Evolutionary conservation across 768 basidiomycete species (phyloP), one percentile per base, ranked within the genome.

Genomic region (Aureoboletus auriporus): DNA sequence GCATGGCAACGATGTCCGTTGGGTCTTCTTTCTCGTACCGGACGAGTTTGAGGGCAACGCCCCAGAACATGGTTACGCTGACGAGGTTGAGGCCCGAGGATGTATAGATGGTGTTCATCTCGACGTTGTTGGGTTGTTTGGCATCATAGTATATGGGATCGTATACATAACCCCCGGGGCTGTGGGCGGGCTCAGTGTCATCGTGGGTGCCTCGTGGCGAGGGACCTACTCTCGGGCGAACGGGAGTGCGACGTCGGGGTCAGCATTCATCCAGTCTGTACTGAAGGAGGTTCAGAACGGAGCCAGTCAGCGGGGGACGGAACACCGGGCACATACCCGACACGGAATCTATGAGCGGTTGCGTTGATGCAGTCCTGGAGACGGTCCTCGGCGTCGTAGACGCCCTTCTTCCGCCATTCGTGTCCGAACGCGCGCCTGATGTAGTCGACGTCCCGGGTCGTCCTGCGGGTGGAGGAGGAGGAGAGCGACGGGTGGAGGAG

Each of bases 261-360:
- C 81, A 5, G 80, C 76, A 47, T 87, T 87, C 85, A 88, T 85
- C 86, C 86, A 88, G 61, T 87, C 85, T 44, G 64, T 52, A 1
- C 65, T 66, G 29, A 11, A 8, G 17, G 42, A 4, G 4, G 23
- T 27, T 56, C 17, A 52, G 51, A 17, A 54, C 17, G 23, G 13
- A 14, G 12, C 5, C 0, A 6, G 39, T 7, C 9, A 6, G 8
- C n/a, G 35, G 26, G 20, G 14, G 8, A 23, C 4, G 8, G 41
- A 20, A 16, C 6, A 37, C 4, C 20, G 39, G n/a, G n/a, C 36
- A 55, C 46, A 69, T 67, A 20, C 86, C 84, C 42, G 77, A 71
- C 4, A 60, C 56, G 59, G 56, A 81, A 75, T 7, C 64, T 61
- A 14, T 54, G 41, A 1, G 84, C 84, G 3, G 83, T 86, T 29